These are phyloP conservation scores for Trametes versicolor DNA, from an alignment of 1,284 basidiomycete species.

Conservation along the genomic window DNA sequence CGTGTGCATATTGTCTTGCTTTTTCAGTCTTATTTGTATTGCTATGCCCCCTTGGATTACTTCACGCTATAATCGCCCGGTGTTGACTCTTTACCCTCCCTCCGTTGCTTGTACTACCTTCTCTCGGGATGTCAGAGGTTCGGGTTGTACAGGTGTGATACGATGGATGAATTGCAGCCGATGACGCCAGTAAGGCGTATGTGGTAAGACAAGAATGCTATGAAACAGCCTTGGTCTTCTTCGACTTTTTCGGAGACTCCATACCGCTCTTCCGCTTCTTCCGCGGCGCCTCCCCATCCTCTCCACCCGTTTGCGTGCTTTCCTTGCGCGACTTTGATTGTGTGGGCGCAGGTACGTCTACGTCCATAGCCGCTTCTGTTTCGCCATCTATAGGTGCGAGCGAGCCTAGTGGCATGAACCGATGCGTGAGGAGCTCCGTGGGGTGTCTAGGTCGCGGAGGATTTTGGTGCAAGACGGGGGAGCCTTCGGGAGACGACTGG, in stretches of 20 bases:
- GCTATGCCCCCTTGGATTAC: slow-evolving; percentile 27
- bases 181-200: background rate
- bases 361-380: slow-evolving; percentile 33
- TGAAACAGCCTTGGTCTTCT: slow-evolving; percentile 46
- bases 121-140: background rate
- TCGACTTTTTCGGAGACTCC: slow-evolving; percentile 52
- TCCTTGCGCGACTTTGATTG: slow-evolving; percentile 34
- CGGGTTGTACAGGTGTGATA: background rate
- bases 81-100: background rate
- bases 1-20: slow-evolving; percentile 52
- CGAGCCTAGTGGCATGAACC: slow-evolving; percentile 71
- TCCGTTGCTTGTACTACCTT: slow-evolving; percentile 6
- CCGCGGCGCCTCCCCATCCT: slow-evolving; percentile 41
- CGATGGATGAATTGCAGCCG: background rate
- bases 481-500: slow-evolving; percentile 34
- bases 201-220: slow-evolving; percentile 15
- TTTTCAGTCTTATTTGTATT: slow-evolving; percentile 38
- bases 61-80: slow-evolving; percentile 12
- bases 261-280: slow-evolving; percentile 59
- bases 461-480: slow-evolving; percentile 52
- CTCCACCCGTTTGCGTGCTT: slow-evolving; percentile 19
- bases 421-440: slow-evolving; percentile 66
- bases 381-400: slow-evolving; percentile 39
- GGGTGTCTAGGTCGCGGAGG: slow-evolving; percentile 68
- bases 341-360: slow-evolving; percentile 34